These are phyloP conservation scores for Neotropicomus parvogracilis DNA, from an alignment of 1,284 basidiomycete genomes.

Conservation along the genomic window DNA sequence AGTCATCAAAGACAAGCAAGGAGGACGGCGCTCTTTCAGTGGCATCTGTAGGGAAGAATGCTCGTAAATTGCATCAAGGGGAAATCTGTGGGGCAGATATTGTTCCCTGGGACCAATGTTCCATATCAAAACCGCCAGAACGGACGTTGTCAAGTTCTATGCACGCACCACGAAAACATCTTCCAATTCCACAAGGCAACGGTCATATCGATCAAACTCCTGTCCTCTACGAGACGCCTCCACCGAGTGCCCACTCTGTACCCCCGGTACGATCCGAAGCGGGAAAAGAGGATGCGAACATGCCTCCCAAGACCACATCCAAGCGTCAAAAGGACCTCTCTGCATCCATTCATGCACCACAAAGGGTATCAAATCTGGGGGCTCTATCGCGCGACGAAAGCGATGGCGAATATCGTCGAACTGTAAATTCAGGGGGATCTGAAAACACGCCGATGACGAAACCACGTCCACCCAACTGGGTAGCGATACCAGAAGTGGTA, in stretches of 20 bases:
- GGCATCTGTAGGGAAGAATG: background rate
- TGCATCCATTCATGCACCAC: constrained; percentile 16
- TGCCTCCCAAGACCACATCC: background rate
- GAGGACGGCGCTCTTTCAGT: background rate
- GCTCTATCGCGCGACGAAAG: background rate
- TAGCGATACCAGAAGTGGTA: constrained; percentile 21
- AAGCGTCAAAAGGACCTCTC: constrained; percentile 1
- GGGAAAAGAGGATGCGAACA: background rate
- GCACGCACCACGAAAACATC: constrained; percentile 13
- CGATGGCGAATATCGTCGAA: background rate
- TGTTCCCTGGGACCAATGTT: background rate
- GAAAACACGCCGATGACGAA: background rate
- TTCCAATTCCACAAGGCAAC: background rate
- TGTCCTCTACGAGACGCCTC: background rate
- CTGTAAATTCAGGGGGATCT: background rate
- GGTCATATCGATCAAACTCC: background rate
- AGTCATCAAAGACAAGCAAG: background rate
- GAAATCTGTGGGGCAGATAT: background rate
- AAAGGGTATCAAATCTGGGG: background rate
- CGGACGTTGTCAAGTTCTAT: constrained; percentile 20
- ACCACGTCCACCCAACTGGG: constrained; percentile 14
- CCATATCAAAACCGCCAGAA: constrained; percentile 1
- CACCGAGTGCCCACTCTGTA: background rate
- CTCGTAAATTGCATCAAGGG: background rate
- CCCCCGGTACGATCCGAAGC: background rate